Evolutionary conservation across 2,329 filamentous ascomycete genomes (phyloP), one percentile per base, ranked within the genome.

Genomic region (Diatrype stigma): DNA sequence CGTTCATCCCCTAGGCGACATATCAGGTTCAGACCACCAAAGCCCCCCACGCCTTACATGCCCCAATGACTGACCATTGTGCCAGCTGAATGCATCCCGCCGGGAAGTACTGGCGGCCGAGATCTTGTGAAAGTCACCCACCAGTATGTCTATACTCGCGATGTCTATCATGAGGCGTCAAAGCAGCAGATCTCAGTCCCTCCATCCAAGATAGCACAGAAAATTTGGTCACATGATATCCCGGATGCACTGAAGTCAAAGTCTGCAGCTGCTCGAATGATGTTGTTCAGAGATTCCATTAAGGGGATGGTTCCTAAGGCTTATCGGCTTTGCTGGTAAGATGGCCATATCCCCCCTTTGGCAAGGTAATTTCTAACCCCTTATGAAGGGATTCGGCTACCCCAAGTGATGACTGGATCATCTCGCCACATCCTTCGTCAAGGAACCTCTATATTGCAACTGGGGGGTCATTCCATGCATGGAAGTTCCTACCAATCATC

Each of bases 401-500:
- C 7, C 30, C 30, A 34, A 80, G 77, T 8, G 80, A 86, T 63
- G 81, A 86, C 60, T 83, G 82, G 58, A 70, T 86, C 49, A 78
- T 86, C 58, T 75, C 76, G 6, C 75, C 79, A 2, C 72, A 81
- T 53, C 65, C 72, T 5, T 66, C 72, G 57, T 81, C 55, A 51
- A 58, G 61, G 37, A 80, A 80, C 52, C 65, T 87, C 14, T 85
- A 79, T 63, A 63, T 87, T 22, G 83, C 82, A 0, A 79, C 78
- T 0, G 82, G 80, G 12, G 83, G 84, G 1, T 85, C 81, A 12
- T 84, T 85, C 55, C 83, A 86, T 61, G 77, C 78, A 28, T 85
- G 79, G 75, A 86, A 86, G 63, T 85, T 86, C 60, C 69, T 86
- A 22, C 82, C 82, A 1, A 78, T 78, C 22, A 78, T 84, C 55